Evolutionary conservation across 2,329 filamentous ascomycete species (phyloP).

Genomic region (Alternaria gaisen): DNA sequence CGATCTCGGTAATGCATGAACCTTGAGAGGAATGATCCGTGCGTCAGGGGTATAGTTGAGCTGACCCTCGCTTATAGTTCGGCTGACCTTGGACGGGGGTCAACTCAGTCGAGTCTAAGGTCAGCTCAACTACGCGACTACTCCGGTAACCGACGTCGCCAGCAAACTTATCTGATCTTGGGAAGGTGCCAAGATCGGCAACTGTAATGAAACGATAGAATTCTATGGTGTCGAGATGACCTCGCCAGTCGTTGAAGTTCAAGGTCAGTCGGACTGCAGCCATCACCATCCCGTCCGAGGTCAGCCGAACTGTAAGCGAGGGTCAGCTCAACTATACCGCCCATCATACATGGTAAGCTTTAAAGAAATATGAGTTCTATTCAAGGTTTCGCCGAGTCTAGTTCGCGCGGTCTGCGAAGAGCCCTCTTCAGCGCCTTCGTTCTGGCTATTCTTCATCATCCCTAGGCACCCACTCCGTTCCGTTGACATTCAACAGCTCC

Average conservation of each 20-base stretch:
- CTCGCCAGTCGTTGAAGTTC: neutral
- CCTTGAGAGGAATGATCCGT: neutral
- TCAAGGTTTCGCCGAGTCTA: too few relatives aligned
- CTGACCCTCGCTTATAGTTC: neutral
- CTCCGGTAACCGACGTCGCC: neutral
- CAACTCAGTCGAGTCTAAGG: neutral
- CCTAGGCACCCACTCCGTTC: constrained; percentile 23
- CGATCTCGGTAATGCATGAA: too few relatives aligned
- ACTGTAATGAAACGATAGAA: neutral
- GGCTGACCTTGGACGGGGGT: neutral
- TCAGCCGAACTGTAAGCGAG: neutral
- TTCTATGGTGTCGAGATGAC: neutral
- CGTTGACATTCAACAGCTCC: constrained; percentile 25
- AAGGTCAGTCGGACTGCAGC: neutral
- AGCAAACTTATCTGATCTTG: too few relatives aligned
- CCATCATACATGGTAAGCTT: neutral
- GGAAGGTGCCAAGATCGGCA: neutral
- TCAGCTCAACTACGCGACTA: neutral
- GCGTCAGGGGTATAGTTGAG: neutral
- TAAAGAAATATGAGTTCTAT: too few relatives aligned
- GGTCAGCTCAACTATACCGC: neutral
- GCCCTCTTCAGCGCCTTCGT: neutral
- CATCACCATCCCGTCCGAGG: neutral
- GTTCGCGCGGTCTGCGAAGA: neutral
- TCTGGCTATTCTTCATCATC: neutral